These are phyloP conservation scores for slime mould (Dictyostelium discoideum) DNA, from an alignment of 78 protist species.

Conservation along the genomic window dicty_2.7 NC_007089.4:2233501-2234000, in stretches of 20 bases:
- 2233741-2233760: conserved; percentile 41
- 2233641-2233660: conserved; percentile 80
- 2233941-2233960: conserved; percentile 47
- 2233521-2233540: neutral
- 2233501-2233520: neutral
- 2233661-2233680: conserved; percentile 54
- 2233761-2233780: conserved; percentile 78
- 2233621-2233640: conserved; percentile 52
- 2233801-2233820: conserved; percentile 58
- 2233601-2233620: conserved; percentile 19
- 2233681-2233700: conserved; percentile 19
- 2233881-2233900: conserved; percentile 73
- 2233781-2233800: conserved; percentile 62
- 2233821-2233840: conserved; percentile 69
- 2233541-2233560: conserved; percentile 18
- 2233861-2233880: neutral
- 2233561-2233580: conserved; percentile 1
- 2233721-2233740: conserved; percentile 22
- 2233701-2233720: conserved; percentile 54
- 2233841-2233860: conserved; percentile 74
- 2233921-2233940: conserved; percentile 56
- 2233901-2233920: conserved; percentile 76
- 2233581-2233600: conserved; percentile 18
- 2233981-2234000: conserved; percentile 16
- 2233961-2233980: conserved; percentile 77